Evolutionary conservation across 2,329 filamentous ascomycete genomes (phyloP), one percentile per base, ranked within the genome.

Genomic region (Fusarium sp.): DNA sequence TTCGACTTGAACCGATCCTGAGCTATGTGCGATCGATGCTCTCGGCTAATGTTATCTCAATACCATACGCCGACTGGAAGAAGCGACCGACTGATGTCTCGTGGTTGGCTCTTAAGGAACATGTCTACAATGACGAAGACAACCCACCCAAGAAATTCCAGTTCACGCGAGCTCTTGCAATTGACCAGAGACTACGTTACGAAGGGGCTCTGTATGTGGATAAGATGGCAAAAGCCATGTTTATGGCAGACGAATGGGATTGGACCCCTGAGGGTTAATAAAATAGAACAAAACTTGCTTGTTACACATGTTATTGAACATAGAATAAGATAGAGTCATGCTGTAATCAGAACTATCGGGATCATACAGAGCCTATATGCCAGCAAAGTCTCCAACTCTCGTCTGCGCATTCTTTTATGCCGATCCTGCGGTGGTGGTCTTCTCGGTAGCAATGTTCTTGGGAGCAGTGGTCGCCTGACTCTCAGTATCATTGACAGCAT

Each of bases 1-100:
- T 87, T 5, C 83, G 88, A 19, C 77, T 93, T 5, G 79, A 91
- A 39, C 89, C 90, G 9, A 83, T 92, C 5, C 77, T 93, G 17
- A 89, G 91, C 55, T 86, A 89, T 53, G 79, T 94, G 30, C 83
- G 87, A 58, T 76, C 81, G n/a, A 84, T 88, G 79, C 76, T 89
- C 6, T 82, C 83, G 0, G 78, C 84, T 1, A 80, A 77, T 33
- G 79, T 79, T 28, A 73, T 87, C 8, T 78, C 81, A 4, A 74
- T 89, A 11, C 71, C 79, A 15, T 76, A 80, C n/a, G 71, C 71
- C 8, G 78, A 80, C 19, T 88, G 86, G 86, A 82, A 79, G 67
- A 80, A 72, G 46, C 74, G 79, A 39, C 77, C 80, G 10, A 69
- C 68, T 3, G 76, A 76, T 1, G 75, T 77, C 1, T 80, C 83